Evolutionary conservation across 2,329 filamentous ascomycete species (phyloP).

Genomic region (Fusarium sp.): DNA sequence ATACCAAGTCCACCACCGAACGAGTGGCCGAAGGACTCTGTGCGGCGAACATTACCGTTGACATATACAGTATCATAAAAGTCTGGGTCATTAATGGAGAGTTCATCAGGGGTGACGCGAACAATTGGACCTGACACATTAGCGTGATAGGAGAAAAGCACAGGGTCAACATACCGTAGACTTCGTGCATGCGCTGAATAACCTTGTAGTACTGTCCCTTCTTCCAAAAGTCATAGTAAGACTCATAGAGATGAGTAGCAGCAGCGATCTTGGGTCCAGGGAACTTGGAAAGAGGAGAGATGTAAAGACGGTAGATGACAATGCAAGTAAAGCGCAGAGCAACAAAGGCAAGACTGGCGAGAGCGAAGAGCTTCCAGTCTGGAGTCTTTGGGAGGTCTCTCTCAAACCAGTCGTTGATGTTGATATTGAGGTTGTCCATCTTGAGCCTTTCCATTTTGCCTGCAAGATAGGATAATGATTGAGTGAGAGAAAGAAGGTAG

Average conservation of each 20-base stretch:
- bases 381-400: background rate
- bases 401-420: background rate
- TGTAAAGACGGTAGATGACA: background rate
- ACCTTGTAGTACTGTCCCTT: background rate
- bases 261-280: background rate
- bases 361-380: background rate
- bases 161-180: background rate
- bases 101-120: background rate
- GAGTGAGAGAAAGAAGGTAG: background rate
- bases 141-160: accelerated
- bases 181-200: background rate
- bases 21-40: background rate
- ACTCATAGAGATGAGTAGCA: background rate
- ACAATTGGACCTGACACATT: background rate
- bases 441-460: background rate
- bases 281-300: background rate
- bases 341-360: background rate
- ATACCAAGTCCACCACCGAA: background rate
- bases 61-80: background rate
- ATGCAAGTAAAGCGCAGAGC: background rate
- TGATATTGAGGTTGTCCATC: background rate
- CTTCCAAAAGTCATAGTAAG: background rate
- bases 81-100: background rate
- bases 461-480: background rate
- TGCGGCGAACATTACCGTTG: background rate